Evolutionary conservation across 257 asterid species (phyloP), one percentile per base, ranked within the genome.

Genomic region (Nicotiana paniculata): DNA sequence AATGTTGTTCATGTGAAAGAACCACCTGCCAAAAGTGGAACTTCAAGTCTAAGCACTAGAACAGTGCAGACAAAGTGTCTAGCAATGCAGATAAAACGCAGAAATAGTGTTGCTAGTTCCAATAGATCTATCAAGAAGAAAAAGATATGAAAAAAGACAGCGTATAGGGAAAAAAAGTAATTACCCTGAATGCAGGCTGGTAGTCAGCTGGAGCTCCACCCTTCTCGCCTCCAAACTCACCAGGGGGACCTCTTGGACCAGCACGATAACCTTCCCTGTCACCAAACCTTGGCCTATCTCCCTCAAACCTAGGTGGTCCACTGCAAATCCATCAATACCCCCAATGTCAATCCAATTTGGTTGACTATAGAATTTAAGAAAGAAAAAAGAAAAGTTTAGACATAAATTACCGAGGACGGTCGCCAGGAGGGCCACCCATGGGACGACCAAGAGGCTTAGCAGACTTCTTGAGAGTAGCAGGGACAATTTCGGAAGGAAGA

Each of bases 181-280:
- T 90, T 87, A 95, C 99, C 99, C 97, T 90, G 87, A 95, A 95
- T 82, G 91, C 89, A 58, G 98, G 98, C 87, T 95, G 97, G 90
- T 84, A 95, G 81, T 95, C 97, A 77, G 98, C 98, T 0, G 98
- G 98, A 26, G 98, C 98, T 81, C 97, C 98, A 81, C 97, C 91
- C 81, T 93, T 95, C 62, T 95, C 98, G 16, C 92, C 95, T 8
- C 94, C 97, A 77, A 89, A 91, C 51, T 95, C 98, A 57, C 97
- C 97, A 0, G 97, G 89, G 26, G 97, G 97, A 0, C 93, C 97
- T 87, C 98, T 85, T 51, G 97, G 96, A 21, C 97, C 98, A 80
- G 92, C 91, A 43, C 98, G 95, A 87, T 95, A 95, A 1, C 98
- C 98, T 76, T 95, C 99, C 46, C 99, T 90, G 39, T 95, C 99